These are phyloP conservation scores for Hydrangea macrophylla DNA, from an alignment of 148 eudicot genomes.

Conservation along the genomic window DNA sequence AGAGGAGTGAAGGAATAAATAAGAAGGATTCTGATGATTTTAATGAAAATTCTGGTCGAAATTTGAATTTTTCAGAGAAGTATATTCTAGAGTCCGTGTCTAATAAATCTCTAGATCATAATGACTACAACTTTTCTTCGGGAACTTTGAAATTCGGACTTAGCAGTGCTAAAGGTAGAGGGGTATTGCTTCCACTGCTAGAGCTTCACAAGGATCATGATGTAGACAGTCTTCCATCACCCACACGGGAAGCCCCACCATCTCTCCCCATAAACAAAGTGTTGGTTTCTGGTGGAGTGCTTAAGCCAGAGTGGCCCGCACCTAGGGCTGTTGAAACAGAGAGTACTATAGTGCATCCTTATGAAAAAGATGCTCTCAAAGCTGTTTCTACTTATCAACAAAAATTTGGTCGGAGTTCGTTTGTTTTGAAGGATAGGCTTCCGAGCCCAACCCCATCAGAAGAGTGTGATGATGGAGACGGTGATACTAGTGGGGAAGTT, in stretches of 20 bases:
- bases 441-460: conserved; percentile 99
- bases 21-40: conserved; percentile 45
- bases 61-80: conserved; percentile 21
- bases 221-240: conserved; percentile 90
- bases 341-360: conserved; percentile 52
- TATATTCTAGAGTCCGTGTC: conserved; percentile 25
- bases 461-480: conserved; percentile 54
- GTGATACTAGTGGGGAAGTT: conserved; percentile 64
- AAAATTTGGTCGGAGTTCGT: conserved; percentile 68
- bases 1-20: conserved; percentile 33
- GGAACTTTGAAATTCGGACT: conserved; percentile 32
- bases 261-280: conserved; percentile 27
- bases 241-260: conserved; percentile 57
- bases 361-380: conserved; percentile 78
- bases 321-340: conserved; percentile 29
- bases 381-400: conserved; percentile 92
- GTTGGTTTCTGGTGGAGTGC: conserved; percentile 17
- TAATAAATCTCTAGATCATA: conserved; percentile 22
- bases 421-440: conserved; percentile 52
- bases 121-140: conserved; percentile 15
- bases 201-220: conserved; percentile 91
- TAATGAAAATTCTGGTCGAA: conserved; percentile 29
- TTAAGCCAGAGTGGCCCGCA: conserved; percentile 42
- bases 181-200: conserved; percentile 53
- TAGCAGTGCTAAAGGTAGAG: conserved; percentile 45